Evolutionary conservation across 768 basidiomycete genomes (phyloP), one percentile per base, ranked within the genome.

Genomic region (Suillus cothurnatus): DNA sequence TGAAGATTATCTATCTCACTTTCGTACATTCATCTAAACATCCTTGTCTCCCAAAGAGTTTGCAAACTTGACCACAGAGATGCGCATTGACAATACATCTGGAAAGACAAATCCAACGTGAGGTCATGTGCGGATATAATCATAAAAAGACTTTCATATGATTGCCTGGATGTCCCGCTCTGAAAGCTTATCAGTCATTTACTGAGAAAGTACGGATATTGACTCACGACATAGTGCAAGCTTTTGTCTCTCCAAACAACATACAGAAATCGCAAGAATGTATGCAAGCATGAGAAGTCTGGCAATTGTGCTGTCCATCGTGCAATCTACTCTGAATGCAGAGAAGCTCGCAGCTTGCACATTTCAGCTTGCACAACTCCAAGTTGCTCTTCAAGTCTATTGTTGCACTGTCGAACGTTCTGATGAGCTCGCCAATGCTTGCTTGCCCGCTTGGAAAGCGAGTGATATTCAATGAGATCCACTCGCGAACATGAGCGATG

Each of bases 141-240:
- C 31, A 36, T 7, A n/a, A 60, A 61, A 43, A 31, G 12, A 70
- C 82, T 61, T 56, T 71, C 88, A 86, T 79, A 67, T 88, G 87
- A 17, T 75, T 78, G 17, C 85, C 86, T 26, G 80, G 72, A 65
- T 89, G 87, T 0, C 88, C 88, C 38, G 86, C 87, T n/a, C 87
- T 88, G 17, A 3, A 34, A 28, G 34, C 66, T 23, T 17, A 61
- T 57, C 17, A 61, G 19, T 21, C 34, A 36, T 32, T 38, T 2
- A n/a, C 4, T 2, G 36, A n/a, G 39, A 4, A 59, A 63, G 32
- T 4, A 9, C 34, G 17, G 19, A 28, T 12, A 28, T 12, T 36
- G 17, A 77, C 85, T 60, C 69, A 87, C 86, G 76, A 77, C 67
- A 83, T 77, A 19, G 82, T 80, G 71, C 87, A 88, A 1, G 67